phyloP scores from a whole-genome alignment of 805 yeast genomes.

The Kodamaea leandrae region DNA sequence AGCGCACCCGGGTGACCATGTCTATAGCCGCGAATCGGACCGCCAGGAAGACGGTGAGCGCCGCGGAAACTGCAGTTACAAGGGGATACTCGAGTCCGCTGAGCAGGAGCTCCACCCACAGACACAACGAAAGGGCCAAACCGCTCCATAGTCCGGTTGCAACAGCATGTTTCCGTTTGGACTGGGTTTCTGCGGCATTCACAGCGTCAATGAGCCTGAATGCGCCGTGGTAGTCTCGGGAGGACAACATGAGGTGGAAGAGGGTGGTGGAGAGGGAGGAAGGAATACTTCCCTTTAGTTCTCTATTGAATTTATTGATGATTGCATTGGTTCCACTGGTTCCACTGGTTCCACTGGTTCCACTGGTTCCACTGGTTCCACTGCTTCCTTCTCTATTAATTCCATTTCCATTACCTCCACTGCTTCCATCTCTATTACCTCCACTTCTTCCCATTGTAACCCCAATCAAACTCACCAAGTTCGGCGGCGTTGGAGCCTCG shows the following conservation, averaged over 20 bases:
- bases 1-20: conserved; percentile 25
- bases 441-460: background rate
- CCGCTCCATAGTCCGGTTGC: too few relatives aligned
- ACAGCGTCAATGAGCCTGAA: conserved; percentile 25
- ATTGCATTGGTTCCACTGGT: background rate
- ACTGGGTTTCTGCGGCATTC: background rate
- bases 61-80: background rate
- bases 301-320: background rate
- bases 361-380: too few relatives aligned
- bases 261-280: conserved; percentile 7
- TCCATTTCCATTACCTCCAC: background rate
- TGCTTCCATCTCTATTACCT: background rate
- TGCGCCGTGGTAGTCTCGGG: conserved; percentile 28
- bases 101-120: background rate
- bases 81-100: conserved; percentile 1
- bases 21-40: background rate
- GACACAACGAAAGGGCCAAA: background rate
- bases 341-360: too few relatives aligned
- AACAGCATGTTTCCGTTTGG: too few relatives aligned
- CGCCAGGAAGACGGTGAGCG: background rate
- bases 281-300: background rate
- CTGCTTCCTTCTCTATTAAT: background rate
- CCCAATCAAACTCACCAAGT: background rate
- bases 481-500: conserved; percentile 18
- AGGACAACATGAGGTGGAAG: conserved; percentile 19